These are phyloP conservation scores for Cyclotella cryptica DNA, from an alignment of 108 stramenopile species.

Conservation along the genomic window DNA sequence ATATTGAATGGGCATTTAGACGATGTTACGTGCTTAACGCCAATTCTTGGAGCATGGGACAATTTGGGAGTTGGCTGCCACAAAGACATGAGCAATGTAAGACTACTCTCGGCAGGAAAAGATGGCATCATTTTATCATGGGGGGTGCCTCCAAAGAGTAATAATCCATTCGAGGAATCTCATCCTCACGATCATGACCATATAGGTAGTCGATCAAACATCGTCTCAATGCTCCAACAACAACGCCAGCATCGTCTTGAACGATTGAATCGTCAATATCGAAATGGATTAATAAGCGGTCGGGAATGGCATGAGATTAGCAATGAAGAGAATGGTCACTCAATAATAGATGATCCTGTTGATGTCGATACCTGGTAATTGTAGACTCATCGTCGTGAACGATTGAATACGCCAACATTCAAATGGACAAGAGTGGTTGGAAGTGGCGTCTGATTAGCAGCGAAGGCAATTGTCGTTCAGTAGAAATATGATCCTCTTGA, in stretches of 20 bases:
- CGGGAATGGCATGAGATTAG: slow-evolving; percentile 4
- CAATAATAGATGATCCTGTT: not conserved
- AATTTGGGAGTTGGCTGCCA: slow-evolving; percentile 24
- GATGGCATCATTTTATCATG: slow-evolving; percentile 86
- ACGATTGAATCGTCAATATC: slow-evolving; percentile 16
- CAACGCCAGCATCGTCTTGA: slow-evolving; percentile 5
- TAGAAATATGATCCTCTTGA: too few relatives aligned
- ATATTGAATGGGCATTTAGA: slow-evolving; percentile 69
- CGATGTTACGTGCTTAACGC: slow-evolving; percentile 56
- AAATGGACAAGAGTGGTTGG: too few relatives aligned
- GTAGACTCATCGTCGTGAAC: too few relatives aligned
- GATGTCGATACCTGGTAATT: slow-evolving; percentile 7
- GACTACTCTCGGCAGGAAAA: slow-evolving; percentile 64
- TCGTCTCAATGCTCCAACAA: not conserved
- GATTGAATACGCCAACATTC: too few relatives aligned
- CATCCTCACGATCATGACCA: not conserved
- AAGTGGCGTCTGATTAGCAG: too few relatives aligned
- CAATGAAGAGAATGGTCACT: not conserved
- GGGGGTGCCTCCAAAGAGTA: slow-evolving; percentile 47
- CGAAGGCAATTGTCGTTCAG: too few relatives aligned
- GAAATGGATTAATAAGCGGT: slow-evolving; percentile 10
- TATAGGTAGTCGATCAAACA: not conserved
- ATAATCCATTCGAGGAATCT: not conserved
- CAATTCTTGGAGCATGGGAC: slow-evolving; percentile 38
- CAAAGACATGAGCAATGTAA: slow-evolving; percentile 27